Base-by-base conservation (phyloP, 2,329 filamentous ascomycete species). In the Rhynchosporium secalis region DNA sequence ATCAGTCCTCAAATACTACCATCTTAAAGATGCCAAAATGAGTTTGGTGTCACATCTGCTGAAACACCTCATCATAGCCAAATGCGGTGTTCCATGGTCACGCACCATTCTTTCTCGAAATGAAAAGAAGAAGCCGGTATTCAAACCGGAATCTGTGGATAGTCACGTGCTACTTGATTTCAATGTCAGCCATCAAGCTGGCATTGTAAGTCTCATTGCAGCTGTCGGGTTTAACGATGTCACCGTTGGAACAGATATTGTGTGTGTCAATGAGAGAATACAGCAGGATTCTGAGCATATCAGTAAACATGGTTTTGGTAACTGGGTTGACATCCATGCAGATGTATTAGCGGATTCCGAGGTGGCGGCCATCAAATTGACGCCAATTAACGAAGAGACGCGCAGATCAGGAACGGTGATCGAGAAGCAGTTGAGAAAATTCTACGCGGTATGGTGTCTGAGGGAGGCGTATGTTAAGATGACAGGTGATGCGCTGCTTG, bases 401-500 rank as follows among this genome's bases (percentile, higher is more conserved):
- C 56, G 54, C 57, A 58, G 58, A 7, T 26, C 36, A 9, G 62
- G 62, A 38, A 56, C 58, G 20, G 58, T 84, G n/a, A 77, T 83
- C 20, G 86, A 89, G 63, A 80, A 77, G 28, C 87, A 86, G 71
- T 77, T 93, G 33, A 80, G 88, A 4, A 80, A 83, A 58, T 94
- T 94, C 72, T 94, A 92, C 73, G 83, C 88, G 0, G 84, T 89
- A 63, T 94, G 90, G 87, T 91, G 88, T 73, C 81, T 91, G 74
- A 86, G 91, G 69, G 90, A 94, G 77, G 87, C 89, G 0, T 93
- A 91, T 73, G 86, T 93, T 75, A 94, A 93, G 82, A 86, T 94
- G 78, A 90, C 89, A 36, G 90, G 90, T 31, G 89, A 93, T 70
- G 90, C 89, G 0, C 79, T 94, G 62, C 78, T 92, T 8, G 90